phyloP scores from a whole-genome alignment of 371 early-diverging fungal species.

The Mortierella sp. region DNA sequence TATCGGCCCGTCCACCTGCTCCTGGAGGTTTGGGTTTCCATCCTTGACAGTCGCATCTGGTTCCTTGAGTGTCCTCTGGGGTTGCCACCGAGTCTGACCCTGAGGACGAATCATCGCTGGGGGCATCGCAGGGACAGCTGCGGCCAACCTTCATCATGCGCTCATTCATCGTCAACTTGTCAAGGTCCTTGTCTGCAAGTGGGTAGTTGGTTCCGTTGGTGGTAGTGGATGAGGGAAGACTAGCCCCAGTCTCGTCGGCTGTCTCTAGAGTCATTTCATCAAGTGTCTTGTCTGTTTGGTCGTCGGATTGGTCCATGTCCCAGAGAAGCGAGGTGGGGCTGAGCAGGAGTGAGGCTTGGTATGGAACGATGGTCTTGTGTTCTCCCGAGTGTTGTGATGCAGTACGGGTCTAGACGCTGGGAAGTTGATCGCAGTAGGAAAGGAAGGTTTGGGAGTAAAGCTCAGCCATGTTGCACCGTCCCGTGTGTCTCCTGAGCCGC shows the following conservation, averaged over 20 bases:
- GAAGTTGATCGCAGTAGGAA: too few relatives aligned
- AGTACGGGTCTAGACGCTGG: too few relatives aligned
- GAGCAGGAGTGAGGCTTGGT: background rate
- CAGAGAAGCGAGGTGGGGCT: background rate
- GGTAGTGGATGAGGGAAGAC: conserved; percentile 8
- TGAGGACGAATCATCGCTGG: background rate
- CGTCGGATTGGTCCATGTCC: conserved; percentile 30
- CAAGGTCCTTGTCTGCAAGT: conserved; percentile 42
- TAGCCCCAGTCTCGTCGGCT: conserved; percentile 10
- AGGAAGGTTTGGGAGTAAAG: too few relatives aligned
- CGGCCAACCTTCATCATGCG: conserved; percentile 59
- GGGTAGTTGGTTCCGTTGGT: conserved; percentile 43
- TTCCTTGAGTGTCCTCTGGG: conserved; percentile 7
- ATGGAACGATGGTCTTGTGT: too few relatives aligned
- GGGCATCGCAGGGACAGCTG: conserved; percentile 59
- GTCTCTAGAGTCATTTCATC: conserved; percentile 21
- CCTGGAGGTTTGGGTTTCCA: conserved; percentile 53
- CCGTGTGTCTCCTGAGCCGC: background rate
- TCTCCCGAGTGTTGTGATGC: too few relatives aligned
- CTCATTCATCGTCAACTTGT: conserved; percentile 53
- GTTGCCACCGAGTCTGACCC: conserved; percentile 7
- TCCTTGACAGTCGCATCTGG: conserved; percentile 55
- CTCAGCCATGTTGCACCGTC: too few relatives aligned
- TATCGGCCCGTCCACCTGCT: conserved; percentile 27
- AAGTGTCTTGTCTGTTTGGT: conserved; percentile 20